Base-by-base conservation (phyloP, 2,329 filamentous ascomycete genomes). In the Fusarium circinatum region DNA sequence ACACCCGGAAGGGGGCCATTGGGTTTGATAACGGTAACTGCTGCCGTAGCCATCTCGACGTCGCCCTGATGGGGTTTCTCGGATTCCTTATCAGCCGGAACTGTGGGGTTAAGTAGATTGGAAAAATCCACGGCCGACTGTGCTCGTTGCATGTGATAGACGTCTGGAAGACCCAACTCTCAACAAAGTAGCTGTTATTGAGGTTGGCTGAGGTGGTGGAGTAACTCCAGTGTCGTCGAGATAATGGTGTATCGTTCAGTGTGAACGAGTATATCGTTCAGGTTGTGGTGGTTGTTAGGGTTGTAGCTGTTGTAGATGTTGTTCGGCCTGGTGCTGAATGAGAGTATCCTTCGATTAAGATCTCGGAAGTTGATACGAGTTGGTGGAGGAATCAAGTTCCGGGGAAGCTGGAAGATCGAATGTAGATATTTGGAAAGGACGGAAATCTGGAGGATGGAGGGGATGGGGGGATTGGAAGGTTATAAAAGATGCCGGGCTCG, bases 51-150 rank as follows among this genome's bases (percentile, higher is more conserved):
- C 88, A 89, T 89, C 76, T 88, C 84, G 77, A 75, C 77, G 79
- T 78, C 76, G 64, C 74, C 68, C 80, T 82, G 71, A 73, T 83
- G 78, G 70, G 78, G 47, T 65, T 69, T 75, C 32, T 72, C 71
- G 56, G 64, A 58, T 71, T 78, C 68, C 62, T 75, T 67, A 45
- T 79, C 76, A 70, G 75, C 71, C 47, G 76, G 67, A 59, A 70
- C 70, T 65, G 76, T 75, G 57, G 91, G 91, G 80, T 93, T 94
- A 80, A 94, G 89, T 81, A 94, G 89, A 87, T 90, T 93, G 82
- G 89, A 90, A 84, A 94, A 93, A 88, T 92, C 91, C 84, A 92
- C 90, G 82, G 91, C 90, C 77, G 92, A 92, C 79, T 89, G 87
- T 87, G 90, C 88, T 84, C 90, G 90, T 89, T 93, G 91, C 92